Percentiles rank a stretch among this genome's conserved stretches.
Evolutionary conservation across 2,329 filamentous ascomycete species (phyloP).

Genomic region (Ophiosphaerella herpotricha): DNA sequence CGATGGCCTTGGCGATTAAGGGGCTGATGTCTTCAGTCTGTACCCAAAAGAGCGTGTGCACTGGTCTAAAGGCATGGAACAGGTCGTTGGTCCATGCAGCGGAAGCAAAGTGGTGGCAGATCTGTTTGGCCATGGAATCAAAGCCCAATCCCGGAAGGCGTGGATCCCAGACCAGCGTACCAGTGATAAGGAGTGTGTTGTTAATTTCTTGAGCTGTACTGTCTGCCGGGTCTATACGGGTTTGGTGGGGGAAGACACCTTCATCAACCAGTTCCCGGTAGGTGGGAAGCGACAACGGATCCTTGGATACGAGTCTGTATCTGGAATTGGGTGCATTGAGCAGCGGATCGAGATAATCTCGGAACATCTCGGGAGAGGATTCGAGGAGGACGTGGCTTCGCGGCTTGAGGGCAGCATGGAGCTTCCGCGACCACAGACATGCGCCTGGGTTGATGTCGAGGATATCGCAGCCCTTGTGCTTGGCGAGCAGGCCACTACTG

Average conservation of each 20-base stretch:
- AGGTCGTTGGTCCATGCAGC: constrained; percentile 62
- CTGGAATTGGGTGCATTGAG: constrained; percentile 46
- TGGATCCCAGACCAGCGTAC: constrained; percentile 43
- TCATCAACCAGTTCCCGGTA: constrained; percentile 60
- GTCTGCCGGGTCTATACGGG: constrained; percentile 43
- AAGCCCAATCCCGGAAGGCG: constrained; percentile 55
- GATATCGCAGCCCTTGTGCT: constrained; percentile 78
- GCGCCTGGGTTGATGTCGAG: constrained; percentile 83
- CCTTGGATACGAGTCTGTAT: constrained; percentile 53
- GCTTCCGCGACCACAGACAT: constrained; percentile 76
- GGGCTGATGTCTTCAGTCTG: constrained; percentile 62
- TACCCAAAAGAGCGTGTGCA: constrained; percentile 78
- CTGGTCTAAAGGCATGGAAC: constrained; percentile 76
- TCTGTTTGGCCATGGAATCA: constrained; percentile 61
- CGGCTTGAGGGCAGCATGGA: constrained; percentile 76
- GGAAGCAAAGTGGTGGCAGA: constrained; percentile 66
- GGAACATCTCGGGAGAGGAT: constrained; percentile 54
- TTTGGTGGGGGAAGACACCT: constrained; percentile 61
- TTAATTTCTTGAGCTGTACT: constrained; percentile 61
- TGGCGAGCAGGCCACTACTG: constrained; percentile 68
- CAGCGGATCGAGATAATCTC: constrained; percentile 60
- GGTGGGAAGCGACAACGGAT: constrained; percentile 29
- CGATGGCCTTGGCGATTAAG: constrained; percentile 64
- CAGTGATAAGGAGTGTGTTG: constrained; percentile 68
- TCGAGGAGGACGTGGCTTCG: constrained; percentile 81